Evolutionary conservation across 2,329 filamentous ascomycete species (phyloP), one percentile per base, ranked within the genome.

Genomic region (Periconia digitata): DNA sequence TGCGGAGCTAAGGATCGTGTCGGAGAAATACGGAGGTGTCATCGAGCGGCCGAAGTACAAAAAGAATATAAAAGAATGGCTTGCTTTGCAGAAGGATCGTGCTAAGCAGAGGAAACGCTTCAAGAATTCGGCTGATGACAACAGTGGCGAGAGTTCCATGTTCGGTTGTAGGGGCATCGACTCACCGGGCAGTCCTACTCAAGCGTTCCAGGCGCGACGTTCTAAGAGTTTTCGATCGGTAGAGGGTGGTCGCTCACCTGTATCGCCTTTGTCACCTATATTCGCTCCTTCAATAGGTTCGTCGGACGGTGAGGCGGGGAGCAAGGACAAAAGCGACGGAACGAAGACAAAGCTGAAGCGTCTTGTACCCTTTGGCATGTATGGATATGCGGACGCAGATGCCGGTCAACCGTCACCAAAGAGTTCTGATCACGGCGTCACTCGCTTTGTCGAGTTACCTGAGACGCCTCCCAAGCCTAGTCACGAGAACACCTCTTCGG

Each of bases 31-130:
- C 27, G 67, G 67, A 23, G 55, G 59, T 17, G 40, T 69, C 1
- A 54, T 69, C 17, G 66, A 69, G 51, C 62, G 62, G 1, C 65
- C 66, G 3, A 64, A 57, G 35, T 60, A 59, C 41, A 67, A 63
- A 40, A 51, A 55, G 37, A 57, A 52, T 35, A 55, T 67, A 49
- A 49, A 54, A 6, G 63, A 60, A n/a, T 70, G 62, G 61, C 32
- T 70, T 3, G 53, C 52, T 13, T 53, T 51, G 32, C 62, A 67
- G 51, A 55, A 60, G 35, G 42, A 43, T 13, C 54, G 59, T 10
- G 55, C 58, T 17, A 48, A 55, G 18, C 43, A 47, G 6, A 58
- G 53, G 18, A 51, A 52, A 8, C 46, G 53, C 12, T 47, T 47
- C 17, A 35, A 50, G 15, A 35, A n/a, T 17, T 50, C 44, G n/a